Evolutionary conservation across 495 filamentous ascomycete species (phyloP), one percentile per base, ranked within the genome.

Genomic region (Xylaria cubensis): DNA sequence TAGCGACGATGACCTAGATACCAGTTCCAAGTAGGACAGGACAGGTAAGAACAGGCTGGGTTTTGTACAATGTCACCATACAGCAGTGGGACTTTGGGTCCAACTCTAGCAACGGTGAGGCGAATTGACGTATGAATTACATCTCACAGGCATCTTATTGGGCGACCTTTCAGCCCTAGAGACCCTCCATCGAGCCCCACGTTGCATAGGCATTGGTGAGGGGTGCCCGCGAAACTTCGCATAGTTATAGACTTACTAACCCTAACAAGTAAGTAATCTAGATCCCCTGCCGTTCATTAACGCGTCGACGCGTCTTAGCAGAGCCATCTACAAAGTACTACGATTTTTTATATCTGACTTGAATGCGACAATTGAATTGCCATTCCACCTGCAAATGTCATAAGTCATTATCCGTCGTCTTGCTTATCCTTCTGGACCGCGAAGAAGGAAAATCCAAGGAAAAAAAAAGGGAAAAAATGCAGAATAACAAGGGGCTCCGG

Each of bases 401-500:
- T 51, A n/a, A 24, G 15, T 9, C 19, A 73, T 55, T 59, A 44
- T 51, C 39, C 39, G 5, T 55, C 9, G n/a, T 50, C 55, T 42
- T 63, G 3, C 9, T n/a, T 29, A 10, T 50, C 32, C n/a, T 6
- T 59, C 32, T 59, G 1, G 21, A 42, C 44, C 7, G 15, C 29
- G 9, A 24, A 59, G 17, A 67, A 36, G 6, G 19, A 36, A 44
- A 61, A 50, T 58, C 12, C 15, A 24, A 29, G 26, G 2, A 29
- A 29, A 29, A 29, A 29, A 29, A 2, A 29, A 29, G 2, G 2
- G 2, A 29, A 46, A 56, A 77, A 42, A 80, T 77, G 71, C 76
- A 80, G 55, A 48, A 72, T 12, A 82, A 80, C 67, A 81, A 79
- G 21, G 63, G 48, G 34, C 77, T 75, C 1, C 65, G 72, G 19